Conservation (phyloP, 1,284 basidiomycete species). For the Ustilago hordei region DNA sequence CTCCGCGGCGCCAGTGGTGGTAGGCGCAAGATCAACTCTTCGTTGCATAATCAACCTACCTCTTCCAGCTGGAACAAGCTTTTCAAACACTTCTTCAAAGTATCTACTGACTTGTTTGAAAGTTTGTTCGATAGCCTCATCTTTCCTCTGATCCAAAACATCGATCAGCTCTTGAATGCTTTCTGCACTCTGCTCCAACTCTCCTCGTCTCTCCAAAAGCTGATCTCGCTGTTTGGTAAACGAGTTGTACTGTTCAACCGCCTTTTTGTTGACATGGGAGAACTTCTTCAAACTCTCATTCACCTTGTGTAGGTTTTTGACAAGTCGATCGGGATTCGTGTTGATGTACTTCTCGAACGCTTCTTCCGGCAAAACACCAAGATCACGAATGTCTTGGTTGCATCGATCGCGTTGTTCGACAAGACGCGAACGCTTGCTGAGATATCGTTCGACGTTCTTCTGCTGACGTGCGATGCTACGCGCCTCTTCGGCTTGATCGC, state of each 20-base stretch:
- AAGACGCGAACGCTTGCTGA: slow-evolving; percentile 89
- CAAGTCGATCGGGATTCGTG: slow-evolving; percentile 83
- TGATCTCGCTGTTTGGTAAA: slow-evolving; percentile 98
- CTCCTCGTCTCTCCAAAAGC: slow-evolving; percentile 84
- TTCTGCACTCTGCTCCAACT: slow-evolving; percentile 86
- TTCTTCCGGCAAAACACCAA: slow-evolving; percentile 95
- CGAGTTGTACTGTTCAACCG: slow-evolving; percentile 96
- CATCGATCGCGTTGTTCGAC: slow-evolving; percentile 87
- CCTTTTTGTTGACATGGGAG: slow-evolving; percentile 98
- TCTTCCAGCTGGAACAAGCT: slow-evolving; percentile 92
- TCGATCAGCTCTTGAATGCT: slow-evolving; percentile 96
- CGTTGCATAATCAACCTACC: slow-evolving; percentile 92
- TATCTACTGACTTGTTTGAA: slow-evolving; percentile 98
- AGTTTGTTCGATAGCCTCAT: slow-evolving; percentile 96
- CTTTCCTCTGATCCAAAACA: slow-evolving; percentile 94
- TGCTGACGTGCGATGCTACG: slow-evolving; percentile 88
- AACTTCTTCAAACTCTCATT: slow-evolving; percentile 95
- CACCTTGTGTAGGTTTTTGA: slow-evolving; percentile 88
- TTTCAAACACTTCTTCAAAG: slow-evolving; percentile 97
- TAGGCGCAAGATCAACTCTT: slow-evolving; percentile 77
- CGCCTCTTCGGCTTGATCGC: slow-evolving; percentile 85
- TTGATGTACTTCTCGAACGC: slow-evolving; percentile 94
- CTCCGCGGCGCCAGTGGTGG: slow-evolving; percentile 66
- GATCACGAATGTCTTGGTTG: slow-evolving; percentile 91
- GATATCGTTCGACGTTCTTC: slow-evolving; percentile 92